These are phyloP conservation scores for Trichoderma arundinaceum DNA, from an alignment of 2,329 filamentous ascomycete species.

Conservation along the genomic window DNA sequence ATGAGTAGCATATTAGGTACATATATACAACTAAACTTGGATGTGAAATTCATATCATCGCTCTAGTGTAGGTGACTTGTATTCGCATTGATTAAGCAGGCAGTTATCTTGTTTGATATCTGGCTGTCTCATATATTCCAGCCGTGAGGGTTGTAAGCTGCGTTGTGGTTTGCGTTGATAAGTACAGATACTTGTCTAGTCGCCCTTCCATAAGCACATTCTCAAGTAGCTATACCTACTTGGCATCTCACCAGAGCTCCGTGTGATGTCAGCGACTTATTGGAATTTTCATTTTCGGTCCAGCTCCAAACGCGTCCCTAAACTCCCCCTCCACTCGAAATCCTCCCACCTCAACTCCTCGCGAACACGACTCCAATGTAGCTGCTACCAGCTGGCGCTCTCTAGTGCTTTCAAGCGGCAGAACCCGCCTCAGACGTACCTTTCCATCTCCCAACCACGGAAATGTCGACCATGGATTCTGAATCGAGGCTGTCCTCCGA, in stretches of 20 bases:
- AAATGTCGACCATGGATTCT: slow-evolving; percentile 39
- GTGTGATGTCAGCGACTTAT: slow-evolving; percentile 11
- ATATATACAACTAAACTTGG: background rate
- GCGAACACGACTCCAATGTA: slow-evolving; percentile 19
- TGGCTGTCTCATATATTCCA: no score
- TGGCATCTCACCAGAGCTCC: background rate
- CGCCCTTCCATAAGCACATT: no score
- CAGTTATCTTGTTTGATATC: no score
- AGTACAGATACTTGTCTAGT: background rate
- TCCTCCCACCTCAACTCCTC: background rate
- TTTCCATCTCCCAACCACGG: background rate
- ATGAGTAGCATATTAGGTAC: slow-evolving; percentile 15
- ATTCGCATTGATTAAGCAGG: no score
- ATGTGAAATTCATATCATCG: background rate
- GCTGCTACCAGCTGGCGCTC: slow-evolving; percentile 7
- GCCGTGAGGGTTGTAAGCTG: no score
- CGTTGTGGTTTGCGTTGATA: no score
- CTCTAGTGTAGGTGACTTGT: no score
- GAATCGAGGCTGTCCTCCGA: slow-evolving; percentile 42
- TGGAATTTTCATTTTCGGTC: no score
- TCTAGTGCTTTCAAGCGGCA: slow-evolving; percentile 2
- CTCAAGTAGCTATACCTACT: background rate
- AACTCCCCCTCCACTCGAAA: slow-evolving; percentile 4
- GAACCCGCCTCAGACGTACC: background rate
- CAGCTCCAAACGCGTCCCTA: slow-evolving; percentile 22